phyloP scores from a whole-genome alignment of 148 eudicot species.

The Fallopia convolvulus region DNA sequence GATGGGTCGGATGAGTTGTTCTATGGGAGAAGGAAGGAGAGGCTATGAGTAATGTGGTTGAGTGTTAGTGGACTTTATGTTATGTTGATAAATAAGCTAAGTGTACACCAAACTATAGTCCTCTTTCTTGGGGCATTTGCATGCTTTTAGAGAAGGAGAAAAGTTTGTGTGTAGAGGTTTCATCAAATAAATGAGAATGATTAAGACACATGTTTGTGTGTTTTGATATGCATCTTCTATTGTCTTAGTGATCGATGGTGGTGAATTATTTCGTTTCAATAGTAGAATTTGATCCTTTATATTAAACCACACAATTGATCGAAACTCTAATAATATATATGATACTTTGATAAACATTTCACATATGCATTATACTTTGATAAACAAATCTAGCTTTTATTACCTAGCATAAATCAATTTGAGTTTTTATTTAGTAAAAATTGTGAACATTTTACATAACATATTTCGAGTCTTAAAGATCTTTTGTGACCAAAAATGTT shows the following conservation, averaged over 20 bases:
- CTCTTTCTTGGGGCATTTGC: neutral
- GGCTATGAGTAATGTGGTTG: neutral
- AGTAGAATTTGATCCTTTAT: too few species aligned
- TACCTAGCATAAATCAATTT: too few species aligned
- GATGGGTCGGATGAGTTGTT: slow-evolving; percentile 11
- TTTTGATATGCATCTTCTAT: neutral
- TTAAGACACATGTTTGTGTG: neutral
- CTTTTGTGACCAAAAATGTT: too few species aligned
- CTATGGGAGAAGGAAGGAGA: neutral
- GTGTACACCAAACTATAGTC: neutral
- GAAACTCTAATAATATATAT: too few species aligned
- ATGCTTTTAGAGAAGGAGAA: slow-evolving; percentile 7
- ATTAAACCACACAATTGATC: too few species aligned
- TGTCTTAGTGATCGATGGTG: neutral
- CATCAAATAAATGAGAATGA: neutral
- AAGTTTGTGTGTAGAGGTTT: neutral
- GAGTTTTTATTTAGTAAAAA: too few species aligned
- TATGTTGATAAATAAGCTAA: neutral
- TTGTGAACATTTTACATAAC: too few species aligned
- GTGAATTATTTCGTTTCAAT: too few species aligned
- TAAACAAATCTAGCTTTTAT: too few species aligned
- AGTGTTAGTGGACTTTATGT: neutral
- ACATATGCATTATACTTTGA: too few species aligned
- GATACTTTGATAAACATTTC: too few species aligned
- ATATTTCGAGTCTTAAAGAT: too few species aligned